Percentiles rank a stretch among this genome's conserved stretches.
Conservation (phyloP, 805 yeast species). For the Metschnikowia shivogae region DNA sequence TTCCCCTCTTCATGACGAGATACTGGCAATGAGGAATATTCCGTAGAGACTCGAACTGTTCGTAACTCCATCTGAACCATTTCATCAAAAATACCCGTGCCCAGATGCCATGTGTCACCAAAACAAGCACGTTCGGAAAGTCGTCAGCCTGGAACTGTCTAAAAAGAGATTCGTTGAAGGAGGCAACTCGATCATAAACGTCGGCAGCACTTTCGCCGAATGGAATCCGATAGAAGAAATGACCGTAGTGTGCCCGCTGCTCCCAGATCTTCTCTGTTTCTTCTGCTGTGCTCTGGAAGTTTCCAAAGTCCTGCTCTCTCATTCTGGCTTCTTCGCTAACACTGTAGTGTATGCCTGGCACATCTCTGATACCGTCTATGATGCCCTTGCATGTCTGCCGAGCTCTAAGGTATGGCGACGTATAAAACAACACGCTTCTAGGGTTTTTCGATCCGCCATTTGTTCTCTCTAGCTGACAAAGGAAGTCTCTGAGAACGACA, state of each 20-base stretch:
- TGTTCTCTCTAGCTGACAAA: conserved; percentile 28
- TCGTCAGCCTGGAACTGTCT: conserved; percentile 68
- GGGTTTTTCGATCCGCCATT: conserved; percentile 14
- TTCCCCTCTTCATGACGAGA: conserved; percentile 66
- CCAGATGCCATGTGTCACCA: conserved; percentile 94
- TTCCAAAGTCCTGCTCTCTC: conserved; percentile 94
- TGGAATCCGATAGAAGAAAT: conserved; percentile 78
- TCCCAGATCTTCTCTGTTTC: conserved; percentile 80
- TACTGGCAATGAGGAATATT: conserved; percentile 85
- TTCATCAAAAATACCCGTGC: conserved; percentile 89
- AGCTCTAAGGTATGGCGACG: conserved; percentile 83
- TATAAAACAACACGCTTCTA: conserved; percentile 61
- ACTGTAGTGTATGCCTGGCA: conserved; percentile 43
- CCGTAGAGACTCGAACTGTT: conserved; percentile 75
- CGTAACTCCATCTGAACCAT: conserved; percentile 93
- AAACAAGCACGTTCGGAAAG: conserved; percentile 76
- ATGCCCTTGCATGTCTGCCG: conserved; percentile 78
- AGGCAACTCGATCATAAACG: conserved; percentile 86
- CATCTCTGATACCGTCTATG: conserved; percentile 48
- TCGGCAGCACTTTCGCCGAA: conserved; percentile 96
- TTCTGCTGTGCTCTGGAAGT: conserved; percentile 72
- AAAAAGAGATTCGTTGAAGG: conserved; percentile 82
- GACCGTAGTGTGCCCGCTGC: conserved; percentile 82
- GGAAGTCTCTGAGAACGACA: conserved; percentile 37
- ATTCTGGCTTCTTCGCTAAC: conserved; percentile 85